Evolutionary conservation across 345 rosid species (phyloP), one percentile per base, ranked within the genome.

Genomic region (Capsella bursapastoris): DNA sequence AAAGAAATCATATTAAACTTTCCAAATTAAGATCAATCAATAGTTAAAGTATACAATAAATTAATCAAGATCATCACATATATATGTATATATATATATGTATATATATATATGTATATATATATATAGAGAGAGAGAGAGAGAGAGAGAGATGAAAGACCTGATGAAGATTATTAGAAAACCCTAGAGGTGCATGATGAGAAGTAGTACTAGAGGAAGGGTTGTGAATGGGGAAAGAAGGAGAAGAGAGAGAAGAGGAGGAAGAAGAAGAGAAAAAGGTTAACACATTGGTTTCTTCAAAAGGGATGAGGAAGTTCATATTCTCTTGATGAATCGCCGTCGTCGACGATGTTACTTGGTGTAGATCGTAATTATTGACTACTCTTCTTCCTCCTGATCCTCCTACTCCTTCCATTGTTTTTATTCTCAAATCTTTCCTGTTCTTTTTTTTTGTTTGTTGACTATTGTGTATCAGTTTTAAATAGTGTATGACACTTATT

Each of bases 251-350:
- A 73, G 83, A 62, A 83, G 89, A 71, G 0, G 80, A 65, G 13
- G 76, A 74, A 15, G 84, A 75, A 1, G 93, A 86, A 27, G 91
- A 76, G 82, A 88, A 83, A 81, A 92, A 92, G 51, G 87, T 88
- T 45, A 90, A 75, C 15, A 87, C 88, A 40, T 85, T 92, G 50
- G 86, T 86, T 73, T 90, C 98, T 77, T 92, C 92, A 60, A 85
- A 90, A 28, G 86, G 96, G 16, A 86, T 82, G 7, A 77, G 67
- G 64, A 92, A 92, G 15, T 90, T 86, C 89, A 92, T 90, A 65
- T 77, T 77, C 49, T 86, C 92, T 32, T 84, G 86, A 22, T 22
- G 25, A 68, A 89, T 85, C 61, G 86, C 66, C 55, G 82, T 86
- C 25, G 91, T 76, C 3, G 89, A 79, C 11, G 90, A 67, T 78